Evolutionary conservation across 768 basidiomycete genomes (phyloP).

Genomic region (Amanita fuliginea): DNA sequence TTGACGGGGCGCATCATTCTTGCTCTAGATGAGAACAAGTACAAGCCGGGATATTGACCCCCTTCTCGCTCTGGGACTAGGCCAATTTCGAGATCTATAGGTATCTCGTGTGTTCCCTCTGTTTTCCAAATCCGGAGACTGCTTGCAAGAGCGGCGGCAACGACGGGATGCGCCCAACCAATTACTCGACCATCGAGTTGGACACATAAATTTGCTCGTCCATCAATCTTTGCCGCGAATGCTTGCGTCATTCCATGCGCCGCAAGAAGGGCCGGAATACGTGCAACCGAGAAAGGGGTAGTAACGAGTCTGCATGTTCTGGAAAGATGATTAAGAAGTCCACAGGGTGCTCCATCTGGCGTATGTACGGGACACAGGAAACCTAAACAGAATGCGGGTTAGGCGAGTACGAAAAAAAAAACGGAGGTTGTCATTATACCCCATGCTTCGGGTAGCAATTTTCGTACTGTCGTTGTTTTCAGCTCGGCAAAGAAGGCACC

Average conservation of each 20-base stretch:
- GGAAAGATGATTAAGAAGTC: constrained; percentile 93
- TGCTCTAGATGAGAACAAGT: constrained; percentile 75
- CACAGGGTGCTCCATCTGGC: constrained; percentile 96
- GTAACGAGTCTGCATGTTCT: constrained; percentile 90
- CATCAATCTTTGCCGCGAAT: constrained; percentile 73
- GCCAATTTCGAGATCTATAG: constrained; percentile 92
- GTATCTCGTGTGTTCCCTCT: constrained; percentile 68
- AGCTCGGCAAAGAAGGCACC: constrained; percentile 99
- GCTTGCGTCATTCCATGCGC: constrained; percentile 92
- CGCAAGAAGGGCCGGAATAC: constrained; percentile 73
- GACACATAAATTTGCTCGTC: constrained; percentile 71
- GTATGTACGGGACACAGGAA: constrained; percentile 99
- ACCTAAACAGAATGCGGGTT: constrained; percentile 31
- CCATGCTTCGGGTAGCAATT: constrained; percentile 96
- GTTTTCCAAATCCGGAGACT: constrained; percentile 93
- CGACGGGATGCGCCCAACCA: constrained; percentile 75
- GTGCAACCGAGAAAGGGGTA: constrained; percentile 54
- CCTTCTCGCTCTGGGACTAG: constrained; percentile 81
- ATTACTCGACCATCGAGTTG: constrained; percentile 95
- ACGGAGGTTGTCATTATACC: constrained; percentile 36
- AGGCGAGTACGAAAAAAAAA: background rate
- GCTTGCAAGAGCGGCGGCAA: constrained; percentile 73
- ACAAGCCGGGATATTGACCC: constrained; percentile 95
- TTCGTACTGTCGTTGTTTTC: constrained; percentile 95
- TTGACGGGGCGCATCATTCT: constrained; percentile 99